phyloP scores from a whole-genome alignment of 495 filamentous ascomycete genomes.

The Tuber aestivum region DNA sequence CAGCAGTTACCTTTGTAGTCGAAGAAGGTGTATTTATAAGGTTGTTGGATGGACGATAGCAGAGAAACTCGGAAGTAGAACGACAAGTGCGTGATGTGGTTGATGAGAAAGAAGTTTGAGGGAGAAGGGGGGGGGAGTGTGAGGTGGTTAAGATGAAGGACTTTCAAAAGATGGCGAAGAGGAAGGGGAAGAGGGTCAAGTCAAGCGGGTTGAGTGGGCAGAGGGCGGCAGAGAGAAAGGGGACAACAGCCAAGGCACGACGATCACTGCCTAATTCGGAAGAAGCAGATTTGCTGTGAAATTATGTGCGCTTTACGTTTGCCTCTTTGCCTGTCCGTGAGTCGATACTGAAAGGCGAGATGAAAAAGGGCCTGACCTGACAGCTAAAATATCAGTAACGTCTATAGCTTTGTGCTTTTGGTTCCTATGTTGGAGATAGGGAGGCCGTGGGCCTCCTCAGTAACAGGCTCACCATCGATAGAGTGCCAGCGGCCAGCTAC shows the following conservation, averaged over 20 bases:
- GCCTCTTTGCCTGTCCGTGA: neutral
- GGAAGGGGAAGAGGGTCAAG: slow-evolving; percentile 45
- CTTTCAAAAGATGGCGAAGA: slow-evolving; percentile 42
- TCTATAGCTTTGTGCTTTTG: neutral
- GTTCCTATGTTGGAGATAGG: neutral
- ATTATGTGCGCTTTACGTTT: slow-evolving; percentile 38
- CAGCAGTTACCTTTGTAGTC: slow-evolving; percentile 37
- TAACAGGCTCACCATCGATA: neutral
- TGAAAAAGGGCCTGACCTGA: neutral
- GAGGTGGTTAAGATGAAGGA: slow-evolving; percentile 42
- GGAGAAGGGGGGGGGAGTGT: slow-evolving; percentile 39
- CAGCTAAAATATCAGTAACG: neutral
- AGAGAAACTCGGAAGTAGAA: slow-evolving; percentile 31
- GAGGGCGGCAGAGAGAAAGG: slow-evolving; percentile 37
- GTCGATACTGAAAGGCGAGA: neutral
- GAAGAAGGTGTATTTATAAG: slow-evolving; percentile 22
- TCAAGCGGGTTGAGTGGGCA: slow-evolving; percentile 28
- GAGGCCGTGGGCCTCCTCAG: neutral
- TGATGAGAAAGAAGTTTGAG: slow-evolving; percentile 44
- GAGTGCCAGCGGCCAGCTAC: neutral
- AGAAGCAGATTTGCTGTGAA: slow-evolving; percentile 31
- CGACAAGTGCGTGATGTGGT: slow-evolving; percentile 37
- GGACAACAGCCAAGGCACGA: slow-evolving; percentile 33
- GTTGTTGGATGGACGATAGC: slow-evolving; percentile 34
- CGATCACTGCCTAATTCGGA: slow-evolving; percentile 32